phyloP scores from a whole-genome alignment of 768 basidiomycete species.

The Inosperma sp. region DNA sequence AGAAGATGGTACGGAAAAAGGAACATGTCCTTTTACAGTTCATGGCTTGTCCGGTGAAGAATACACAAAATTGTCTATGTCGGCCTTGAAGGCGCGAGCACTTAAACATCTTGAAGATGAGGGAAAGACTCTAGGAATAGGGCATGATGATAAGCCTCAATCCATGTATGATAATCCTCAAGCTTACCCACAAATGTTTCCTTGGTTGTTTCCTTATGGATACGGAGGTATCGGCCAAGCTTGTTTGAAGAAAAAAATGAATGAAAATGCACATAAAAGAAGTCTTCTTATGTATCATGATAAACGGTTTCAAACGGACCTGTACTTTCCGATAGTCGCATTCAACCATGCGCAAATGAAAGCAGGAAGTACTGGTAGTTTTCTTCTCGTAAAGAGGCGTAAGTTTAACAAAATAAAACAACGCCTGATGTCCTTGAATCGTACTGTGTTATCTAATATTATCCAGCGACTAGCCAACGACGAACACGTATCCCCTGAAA shows the following conservation, averaged over 20 bases:
- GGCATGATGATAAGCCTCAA: conserved; percentile 19
- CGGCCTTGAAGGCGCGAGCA: conserved; percentile 21
- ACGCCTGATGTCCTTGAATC: conserved; percentile 13
- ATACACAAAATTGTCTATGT: conserved; percentile 15
- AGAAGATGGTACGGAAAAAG: conserved; percentile 26
- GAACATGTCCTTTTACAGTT: conserved; percentile 34
- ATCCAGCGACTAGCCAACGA: conserved; percentile 8
- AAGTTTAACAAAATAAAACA: conserved; percentile 17
- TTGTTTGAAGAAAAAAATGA: conserved; percentile 10
- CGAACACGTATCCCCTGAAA: conserved; percentile 14
- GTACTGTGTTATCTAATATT: conserved; percentile 6
- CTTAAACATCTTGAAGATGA: conserved; percentile 22
- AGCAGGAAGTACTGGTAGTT: conserved; percentile 18
- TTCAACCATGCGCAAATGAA: conserved; percentile 35
- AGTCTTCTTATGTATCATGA: conserved; percentile 33
- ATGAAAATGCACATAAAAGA: conserved; percentile 20
- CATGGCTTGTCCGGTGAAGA: conserved; percentile 30
- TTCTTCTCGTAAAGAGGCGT: conserved; percentile 14
- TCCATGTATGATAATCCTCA: conserved; percentile 30
- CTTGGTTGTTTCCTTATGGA: conserved; percentile 41
- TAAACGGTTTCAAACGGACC: conserved; percentile 32
- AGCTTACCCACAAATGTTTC: conserved; percentile 39
- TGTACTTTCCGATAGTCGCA: conserved; percentile 28
- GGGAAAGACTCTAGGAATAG: conserved; percentile 25
- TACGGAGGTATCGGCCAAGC: conserved; percentile 20